Evolutionary conservation across 1,139 yeast genomes (phyloP).

Genomic region (Saccharomyces hybrid): DNA sequence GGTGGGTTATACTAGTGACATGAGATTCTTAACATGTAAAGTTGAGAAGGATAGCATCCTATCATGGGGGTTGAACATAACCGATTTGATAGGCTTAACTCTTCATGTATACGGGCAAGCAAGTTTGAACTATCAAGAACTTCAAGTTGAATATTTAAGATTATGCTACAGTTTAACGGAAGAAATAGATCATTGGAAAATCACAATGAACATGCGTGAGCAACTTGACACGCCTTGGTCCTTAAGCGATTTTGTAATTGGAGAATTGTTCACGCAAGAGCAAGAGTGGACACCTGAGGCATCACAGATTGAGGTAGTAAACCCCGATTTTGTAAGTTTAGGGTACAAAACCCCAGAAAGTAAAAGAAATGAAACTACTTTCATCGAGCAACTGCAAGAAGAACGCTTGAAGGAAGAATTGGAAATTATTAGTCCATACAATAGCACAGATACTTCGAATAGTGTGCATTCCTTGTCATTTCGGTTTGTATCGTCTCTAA

Average conservation of each 20-base stretch:
- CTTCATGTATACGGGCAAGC: conserved; percentile 11
- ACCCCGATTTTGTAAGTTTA: not conserved
- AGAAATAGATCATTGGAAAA: conserved; percentile 21
- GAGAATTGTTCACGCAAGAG: not conserved
- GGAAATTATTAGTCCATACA: conserved; percentile 18
- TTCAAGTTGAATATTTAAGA: conserved; percentile 12
- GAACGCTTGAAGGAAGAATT: conserved; percentile 14
- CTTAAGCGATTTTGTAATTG: not conserved
- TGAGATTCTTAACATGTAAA: conserved; percentile 12
- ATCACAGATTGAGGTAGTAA: not conserved
- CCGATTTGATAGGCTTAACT: conserved; percentile 12
- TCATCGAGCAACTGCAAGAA: conserved; percentile 14
- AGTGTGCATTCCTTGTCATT: not conserved
- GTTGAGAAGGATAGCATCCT: conserved; percentile 9
- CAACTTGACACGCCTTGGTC: conserved; percentile 13
- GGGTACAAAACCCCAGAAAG: not conserved
- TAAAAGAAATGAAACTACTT: conserved; percentile 3
- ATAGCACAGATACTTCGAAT: not conserved
- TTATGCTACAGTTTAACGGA: conserved; percentile 8
- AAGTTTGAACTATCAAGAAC: conserved; percentile 10
- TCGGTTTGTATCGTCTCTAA: not conserved
- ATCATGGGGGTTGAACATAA: conserved; percentile 7
- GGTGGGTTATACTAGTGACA: conserved; percentile 1
- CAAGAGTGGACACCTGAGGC: not conserved
- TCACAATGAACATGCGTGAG: conserved; percentile 9